Base-by-base conservation (phyloP, 257 asterid genomes). In the Solanum okadae region DNA sequence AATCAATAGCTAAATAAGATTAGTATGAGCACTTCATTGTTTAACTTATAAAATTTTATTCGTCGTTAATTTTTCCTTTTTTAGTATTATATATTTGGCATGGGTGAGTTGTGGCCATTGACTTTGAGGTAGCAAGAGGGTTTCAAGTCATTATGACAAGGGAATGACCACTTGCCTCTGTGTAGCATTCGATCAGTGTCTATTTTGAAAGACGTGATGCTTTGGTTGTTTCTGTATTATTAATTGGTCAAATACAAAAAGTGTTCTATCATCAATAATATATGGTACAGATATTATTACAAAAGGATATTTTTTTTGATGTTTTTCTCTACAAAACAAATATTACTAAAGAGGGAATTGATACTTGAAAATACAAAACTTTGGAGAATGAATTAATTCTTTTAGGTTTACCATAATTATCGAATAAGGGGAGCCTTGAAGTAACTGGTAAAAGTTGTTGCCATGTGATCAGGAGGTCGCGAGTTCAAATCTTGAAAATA, bases 81-180 rank as follows among this genome's bases (percentile, higher is more conserved):
- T 16, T 18, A 16, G n/a, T 18, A 59, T 59, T 7, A 20, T 59
- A 7, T 59, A 59, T 59, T 18, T 59, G 67, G 25, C 67, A 33
- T 71, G 56, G 56, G n/a, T 52, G 63, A 81, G 86, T 81, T 81
- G 68, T 10, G 10, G 86, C 29, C 29, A 81, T 29, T 81, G 86
- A 81, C 86, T 81, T 81, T 29, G 67, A 42, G 40, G 46, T 40
- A 40, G 46, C 13, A 40, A 40, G 46, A 40, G 49, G 67, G 12
- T 27, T 79, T 46, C 27, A 79, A 79, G 27, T 79, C 65, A 14
- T 27, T 81, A 81, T 81, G 85, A 44, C 85, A 79, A 44, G 40
- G 85, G 27, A 25, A 29, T 18, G 68, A 81, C 86, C 86, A 81
- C 86, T 81, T 81, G 86, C 68, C 20, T 78, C 85, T 42, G 65